Evolutionary conservation across 768 basidiomycete species (phyloP).

Genomic region (Podaxis rugospora): DNA sequence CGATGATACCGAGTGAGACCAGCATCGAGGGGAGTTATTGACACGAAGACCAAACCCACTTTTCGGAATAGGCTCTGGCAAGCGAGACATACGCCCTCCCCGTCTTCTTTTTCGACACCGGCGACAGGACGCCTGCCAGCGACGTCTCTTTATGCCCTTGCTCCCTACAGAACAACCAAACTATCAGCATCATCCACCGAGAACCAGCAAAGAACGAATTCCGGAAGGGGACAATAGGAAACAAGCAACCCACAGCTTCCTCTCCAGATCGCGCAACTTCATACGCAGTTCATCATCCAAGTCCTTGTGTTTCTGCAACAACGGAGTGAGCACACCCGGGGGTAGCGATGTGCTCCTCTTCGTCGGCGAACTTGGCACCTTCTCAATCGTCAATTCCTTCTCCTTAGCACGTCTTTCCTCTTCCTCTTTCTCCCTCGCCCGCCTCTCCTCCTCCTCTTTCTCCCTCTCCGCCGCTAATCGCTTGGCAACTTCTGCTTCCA

Average conservation of each 20-base stretch:
- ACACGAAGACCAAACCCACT: slow-evolving; percentile 39
- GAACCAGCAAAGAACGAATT: slow-evolving; percentile 6
- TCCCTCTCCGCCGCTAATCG: slow-evolving; percentile 49
- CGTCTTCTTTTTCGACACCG: slow-evolving; percentile 74
- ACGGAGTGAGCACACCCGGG: slow-evolving; percentile 52
- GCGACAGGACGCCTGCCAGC: slow-evolving; percentile 61
- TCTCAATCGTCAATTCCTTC: slow-evolving; percentile 3
- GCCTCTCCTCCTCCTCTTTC: slow-evolving; percentile 32
- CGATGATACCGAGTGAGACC: not conserved
- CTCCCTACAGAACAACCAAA: slow-evolving; percentile 37
- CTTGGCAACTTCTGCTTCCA: slow-evolving; percentile 70
- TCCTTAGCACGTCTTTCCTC: slow-evolving; percentile 15
- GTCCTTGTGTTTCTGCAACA: slow-evolving; percentile 62
- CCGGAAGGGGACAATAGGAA: not conserved
- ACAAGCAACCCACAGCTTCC: slow-evolving; percentile 55
- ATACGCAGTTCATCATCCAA: slow-evolving; percentile 63
- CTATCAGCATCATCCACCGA: not conserved
- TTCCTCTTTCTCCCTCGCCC: slow-evolving; percentile 27
- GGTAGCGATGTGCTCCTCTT: slow-evolving; percentile 34
- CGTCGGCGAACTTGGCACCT: slow-evolving; percentile 29
- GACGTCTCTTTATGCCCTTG: slow-evolving; percentile 56
- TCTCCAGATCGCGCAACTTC: slow-evolving; percentile 66
- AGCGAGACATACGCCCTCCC: slow-evolving; percentile 82
- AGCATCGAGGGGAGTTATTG: not conserved
- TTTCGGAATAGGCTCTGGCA: slow-evolving; percentile 76